phyloP scores from a whole-genome alignment of 345 rosid genomes.

The Cardamine chenopodiifolia region DNA sequence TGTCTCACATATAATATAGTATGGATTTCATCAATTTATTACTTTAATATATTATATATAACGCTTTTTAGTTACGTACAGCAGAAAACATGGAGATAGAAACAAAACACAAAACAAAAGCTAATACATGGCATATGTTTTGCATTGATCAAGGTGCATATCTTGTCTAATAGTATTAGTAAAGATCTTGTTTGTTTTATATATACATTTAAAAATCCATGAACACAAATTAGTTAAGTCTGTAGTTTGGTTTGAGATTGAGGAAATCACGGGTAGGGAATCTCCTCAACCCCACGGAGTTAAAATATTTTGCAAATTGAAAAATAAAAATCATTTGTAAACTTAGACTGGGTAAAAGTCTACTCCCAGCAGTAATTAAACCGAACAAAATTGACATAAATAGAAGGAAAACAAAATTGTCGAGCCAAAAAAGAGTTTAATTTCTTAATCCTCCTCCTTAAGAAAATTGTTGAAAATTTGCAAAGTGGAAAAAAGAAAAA shows the following conservation, averaged over 20 bases:
- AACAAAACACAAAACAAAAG: slow-evolving; percentile 27
- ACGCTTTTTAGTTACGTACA: neutral
- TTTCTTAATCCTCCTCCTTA: neutral
- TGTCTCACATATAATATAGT: neutral
- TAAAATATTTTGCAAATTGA: slow-evolving; percentile 19
- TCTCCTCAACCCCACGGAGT: slow-evolving; percentile 7
- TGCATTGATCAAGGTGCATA: slow-evolving; percentile 32
- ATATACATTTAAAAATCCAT: neutral
- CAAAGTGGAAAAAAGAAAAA: neutral
- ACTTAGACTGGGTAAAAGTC: neutral
- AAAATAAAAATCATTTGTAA: neutral
- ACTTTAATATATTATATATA: slow-evolving; percentile 16
- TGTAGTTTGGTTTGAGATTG: neutral
- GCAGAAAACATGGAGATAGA: slow-evolving; percentile 32
- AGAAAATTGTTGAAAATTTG: neutral
- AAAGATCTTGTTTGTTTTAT: slow-evolving; percentile 6
- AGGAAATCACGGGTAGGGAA: slow-evolving; percentile 36
- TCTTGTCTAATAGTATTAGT: slow-evolving; percentile 15
- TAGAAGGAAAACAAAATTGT: neutral
- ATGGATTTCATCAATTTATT: slow-evolving; percentile 31
- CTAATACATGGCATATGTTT: slow-evolving; percentile 30
- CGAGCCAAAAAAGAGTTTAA: neutral
- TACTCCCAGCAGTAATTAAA: neutral
- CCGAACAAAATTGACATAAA: neutral
- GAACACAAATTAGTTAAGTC: neutral